Evolutionary conservation across 2,329 filamentous ascomycete species (phyloP), one percentile per base, ranked within the genome.

Genomic region (Aspergillus sclerotialis): DNA sequence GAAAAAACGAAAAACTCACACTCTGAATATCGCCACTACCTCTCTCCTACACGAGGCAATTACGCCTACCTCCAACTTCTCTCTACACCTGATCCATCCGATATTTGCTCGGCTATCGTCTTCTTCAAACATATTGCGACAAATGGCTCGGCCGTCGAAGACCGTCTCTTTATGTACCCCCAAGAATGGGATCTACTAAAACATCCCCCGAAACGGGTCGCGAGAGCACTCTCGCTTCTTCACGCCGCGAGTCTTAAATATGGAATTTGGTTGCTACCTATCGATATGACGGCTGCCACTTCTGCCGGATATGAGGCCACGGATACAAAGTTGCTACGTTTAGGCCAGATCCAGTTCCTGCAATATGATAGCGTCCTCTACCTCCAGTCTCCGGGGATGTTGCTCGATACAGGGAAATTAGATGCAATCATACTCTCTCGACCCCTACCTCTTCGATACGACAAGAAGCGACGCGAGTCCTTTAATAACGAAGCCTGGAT

Each of bases 91-190:
- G 57, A 64, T 28, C 61, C 64, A 4, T 60, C 62, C 15, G 53
- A 66, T 37, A 61, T 69, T 33, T 69, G 66, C 46, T 68, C 65
- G 4, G 56, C 60, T 1, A 55, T 69, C 15, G 53, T 65, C 3
- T 63, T 69, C 44, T 66, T 65, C 40, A 64, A 64, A 44, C 50
- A 53, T 12, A 49, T 68, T 23, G 40, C 55, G 1, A 52, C 49
- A 16, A 59, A 62, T 18, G 48, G 48, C 34, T 57, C 55, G 4
- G 50, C 43, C 10, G 36, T 60, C 15, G 53, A 63, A 24, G 63
- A 67, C 24, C 60, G 62, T 8, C 47, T 69, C n/a, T 61, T 68
- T 30, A 58, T 69, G 43, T 69, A 69, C 42, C 66, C 66, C 6
- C 50, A 58, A 36, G 60, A 64, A 39, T 68, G 65, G 65, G 65